These are phyloP conservation scores for Colletotrichum tabaci DNA, from an alignment of 2,329 filamentous ascomycete species.

Conservation along the genomic window DNA sequence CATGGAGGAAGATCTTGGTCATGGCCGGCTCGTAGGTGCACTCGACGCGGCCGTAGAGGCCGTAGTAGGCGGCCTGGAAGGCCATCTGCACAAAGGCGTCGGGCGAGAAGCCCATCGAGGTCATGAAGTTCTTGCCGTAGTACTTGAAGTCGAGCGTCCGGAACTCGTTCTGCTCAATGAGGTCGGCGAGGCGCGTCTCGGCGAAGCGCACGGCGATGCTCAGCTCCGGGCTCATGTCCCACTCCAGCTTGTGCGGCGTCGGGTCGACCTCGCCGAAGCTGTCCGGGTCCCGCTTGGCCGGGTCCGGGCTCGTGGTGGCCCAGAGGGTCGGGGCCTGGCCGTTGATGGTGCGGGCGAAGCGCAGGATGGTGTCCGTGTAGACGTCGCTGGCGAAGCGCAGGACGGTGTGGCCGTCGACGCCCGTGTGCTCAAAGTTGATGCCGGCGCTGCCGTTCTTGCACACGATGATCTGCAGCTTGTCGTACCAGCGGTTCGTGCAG, in stretches of 20 bases:
- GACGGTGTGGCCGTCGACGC: conserved; percentile 97
- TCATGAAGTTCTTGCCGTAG: conserved; percentile 98
- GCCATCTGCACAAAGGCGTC: conserved; percentile 99
- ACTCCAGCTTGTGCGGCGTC: conserved; percentile 95
- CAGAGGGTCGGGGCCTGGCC: conserved; percentile 92
- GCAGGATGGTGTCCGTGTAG: conserved; percentile 97
- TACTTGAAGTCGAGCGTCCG: conserved; percentile 88
- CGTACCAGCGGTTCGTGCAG: conserved; percentile 98
- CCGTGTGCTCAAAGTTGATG: conserved; percentile 99
- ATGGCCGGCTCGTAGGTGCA: conserved; percentile 98
- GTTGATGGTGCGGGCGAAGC: conserved; percentile 96
- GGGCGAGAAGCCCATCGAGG: conserved; percentile 94
- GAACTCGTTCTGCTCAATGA: conserved; percentile 98
- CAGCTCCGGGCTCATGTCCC: conserved; percentile 96
- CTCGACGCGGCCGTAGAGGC: conserved; percentile 92
- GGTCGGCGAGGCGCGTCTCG: conserved; percentile 91
- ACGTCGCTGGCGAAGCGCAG: conserved; percentile 95
- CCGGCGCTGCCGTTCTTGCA: conserved; percentile 98
- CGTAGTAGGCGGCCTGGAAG: conserved; percentile 98
- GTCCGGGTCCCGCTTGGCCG: conserved; percentile 89
- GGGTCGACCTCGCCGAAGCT: conserved; percentile 95
- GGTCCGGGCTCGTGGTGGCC: conserved; percentile 92
- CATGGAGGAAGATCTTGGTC: conserved; percentile 95
- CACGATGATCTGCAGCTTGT: conserved; percentile 98
- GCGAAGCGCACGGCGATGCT: conserved; percentile 94